These are phyloP conservation scores for Rhodotorula sp. DNA, from an alignment of 1,284 basidiomycete genomes.

Conservation along the genomic window DNA sequence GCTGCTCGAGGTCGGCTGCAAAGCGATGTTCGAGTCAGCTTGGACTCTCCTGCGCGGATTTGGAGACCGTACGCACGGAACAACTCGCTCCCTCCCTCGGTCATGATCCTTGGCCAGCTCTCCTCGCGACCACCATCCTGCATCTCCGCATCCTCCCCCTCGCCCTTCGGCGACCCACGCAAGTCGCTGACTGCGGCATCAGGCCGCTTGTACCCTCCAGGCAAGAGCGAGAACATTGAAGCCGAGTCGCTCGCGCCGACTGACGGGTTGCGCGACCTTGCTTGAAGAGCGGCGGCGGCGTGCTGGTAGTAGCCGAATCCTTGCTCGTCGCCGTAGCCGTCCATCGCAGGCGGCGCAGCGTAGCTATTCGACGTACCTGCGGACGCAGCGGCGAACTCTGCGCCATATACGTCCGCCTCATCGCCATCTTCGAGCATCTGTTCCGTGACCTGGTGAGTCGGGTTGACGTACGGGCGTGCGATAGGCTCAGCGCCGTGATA, in stretches of 20 bases:
- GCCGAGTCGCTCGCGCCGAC: background rate
- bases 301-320: too few species aligned
- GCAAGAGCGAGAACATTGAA: background rate
- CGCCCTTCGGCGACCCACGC: background rate
- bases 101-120: background rate
- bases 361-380: background rate
- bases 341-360: too few species aligned
- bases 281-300: background rate
- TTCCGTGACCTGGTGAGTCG: conserved; percentile 1
- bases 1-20: background rate
- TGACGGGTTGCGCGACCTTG: background rate
- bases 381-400: background rate
- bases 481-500: background rate
- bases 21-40: background rate
- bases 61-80: conserved; percentile 1
- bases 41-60: too few species aligned
- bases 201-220: too few species aligned
- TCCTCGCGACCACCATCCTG: background rate
- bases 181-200: too few species aligned
- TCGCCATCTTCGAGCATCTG: conserved; percentile 14
- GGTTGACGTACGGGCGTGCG: conserved; percentile 15
- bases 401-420: conserved; percentile 3
- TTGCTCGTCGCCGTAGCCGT: too few species aligned
- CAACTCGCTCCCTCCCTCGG: background rate
- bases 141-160: background rate